Evolutionary conservation across 2,329 filamentous ascomycete genomes (phyloP), one percentile per base, ranked within the genome.

Genomic region (Sordariomycetes sp.): DNA sequence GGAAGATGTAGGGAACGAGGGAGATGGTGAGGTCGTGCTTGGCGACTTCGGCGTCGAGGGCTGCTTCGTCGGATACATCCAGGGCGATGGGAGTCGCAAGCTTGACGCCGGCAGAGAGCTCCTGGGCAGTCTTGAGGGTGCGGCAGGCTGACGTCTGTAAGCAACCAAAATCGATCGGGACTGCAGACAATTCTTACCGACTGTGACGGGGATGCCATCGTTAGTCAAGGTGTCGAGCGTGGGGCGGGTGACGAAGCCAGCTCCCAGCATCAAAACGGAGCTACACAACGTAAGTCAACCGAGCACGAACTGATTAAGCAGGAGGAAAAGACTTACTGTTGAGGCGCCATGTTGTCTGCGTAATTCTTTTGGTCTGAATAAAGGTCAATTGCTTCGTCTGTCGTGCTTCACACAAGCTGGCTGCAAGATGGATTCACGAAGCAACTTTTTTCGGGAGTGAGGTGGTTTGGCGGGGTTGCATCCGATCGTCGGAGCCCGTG

Each of bases 1-100:
- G 87, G 73, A 78, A 86, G 40, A 79, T 93, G 67, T 95, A 96
- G 33, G 90, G 90, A 49, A 96, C 94, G 61, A 96, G 59, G 53
- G 68, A 76, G 57, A 88, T 82, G 55, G 82, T 79, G 9, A 94
- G 64, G 55, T 92, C 83, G 56, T 83, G 72, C 70, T 93, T 78
- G 53, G 71, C 78, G 39, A 94, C 75, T 53, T 79, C 86, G 34
- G 78, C 75, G 51, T 95, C 87, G 39, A 96, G 78, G 21, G 84
- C 86, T 38, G 69, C 59, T 32, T 71, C 73, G 58, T 94, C 68
- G 52, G 63, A 81, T 46, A 94, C 90, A 55, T 96, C 86, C 55
- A 96, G 77, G 36, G 84, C 77, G 63, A 93, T 83, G 45, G 88
- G 74, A 34, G 61, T 72, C 47, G 86, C 75, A 57, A 84, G 75